Evolutionary conservation across 2,329 filamentous ascomycete species (phyloP).

Genomic region (Colletotrichum echinochloae): DNA sequence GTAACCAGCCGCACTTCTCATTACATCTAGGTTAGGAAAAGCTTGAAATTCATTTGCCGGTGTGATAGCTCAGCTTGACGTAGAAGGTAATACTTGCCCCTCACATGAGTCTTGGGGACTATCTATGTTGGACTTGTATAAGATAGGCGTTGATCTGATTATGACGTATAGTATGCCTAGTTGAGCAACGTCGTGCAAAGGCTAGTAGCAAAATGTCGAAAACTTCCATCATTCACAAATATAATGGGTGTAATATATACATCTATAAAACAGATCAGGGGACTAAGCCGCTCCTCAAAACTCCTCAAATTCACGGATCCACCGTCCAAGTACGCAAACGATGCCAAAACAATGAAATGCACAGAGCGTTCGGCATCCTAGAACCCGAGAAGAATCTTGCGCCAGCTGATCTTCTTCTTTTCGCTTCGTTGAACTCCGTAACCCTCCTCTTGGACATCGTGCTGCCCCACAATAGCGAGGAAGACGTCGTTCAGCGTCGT

Average conservation of each 20-base stretch:
- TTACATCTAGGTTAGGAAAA: no score
- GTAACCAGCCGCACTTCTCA: no score
- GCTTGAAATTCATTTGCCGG: not conserved
- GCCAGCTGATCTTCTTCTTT: conserved; percentile 29
- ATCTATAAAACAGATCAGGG: not conserved
- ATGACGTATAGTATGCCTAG: not conserved
- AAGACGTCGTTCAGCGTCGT: conserved; percentile 96
- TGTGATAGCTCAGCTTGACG: no score
- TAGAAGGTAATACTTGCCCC: not conserved
- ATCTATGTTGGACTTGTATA: not conserved
- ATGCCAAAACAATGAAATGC: not conserved
- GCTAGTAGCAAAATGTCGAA: rapidly evolving
- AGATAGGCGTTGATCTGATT: not conserved
- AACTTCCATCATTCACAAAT: not conserved
- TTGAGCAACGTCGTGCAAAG: not conserved
- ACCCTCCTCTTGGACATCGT: conserved; percentile 82
- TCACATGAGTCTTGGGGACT: no score
- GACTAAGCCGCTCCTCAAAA: not conserved
- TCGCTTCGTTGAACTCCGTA: conserved; percentile 46
- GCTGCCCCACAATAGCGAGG: conserved; percentile 82
- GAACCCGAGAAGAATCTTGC: conserved; percentile 25
- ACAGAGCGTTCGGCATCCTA: not conserved
- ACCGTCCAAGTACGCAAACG: not conserved
- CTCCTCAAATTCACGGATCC: no score
- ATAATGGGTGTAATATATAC: not conserved